Evolutionary conservation across 352 stramenopile genomes (phyloP), one percentile per base, ranked within the genome.

Genomic region (Pythium aristosporum): DNA sequence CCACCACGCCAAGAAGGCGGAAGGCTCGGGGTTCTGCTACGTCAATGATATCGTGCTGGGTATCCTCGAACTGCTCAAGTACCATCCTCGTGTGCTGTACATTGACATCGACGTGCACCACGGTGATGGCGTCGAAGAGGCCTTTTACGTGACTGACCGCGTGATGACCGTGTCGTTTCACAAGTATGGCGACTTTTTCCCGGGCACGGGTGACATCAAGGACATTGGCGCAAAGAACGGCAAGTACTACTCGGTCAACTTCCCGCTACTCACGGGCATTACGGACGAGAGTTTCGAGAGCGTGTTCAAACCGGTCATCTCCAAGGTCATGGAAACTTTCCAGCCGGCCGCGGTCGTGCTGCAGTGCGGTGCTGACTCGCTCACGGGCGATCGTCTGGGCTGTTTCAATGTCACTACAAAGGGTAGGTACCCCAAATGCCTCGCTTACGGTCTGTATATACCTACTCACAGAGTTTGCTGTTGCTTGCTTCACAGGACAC

Each of bases 41-140:
- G 94, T 99, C 44, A 99, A 99, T 74, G 98, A 99, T 76, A 99
- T 94, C 69, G 97, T 99, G 36, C 77, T 99, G 25, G 97, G 94
- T 28, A 99, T 99, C 75, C 71, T 99, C 39, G 97, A 99, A 72
- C 76, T 99, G 23, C 79, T 99, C 21, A 99, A 99, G 77, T 86
- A 79, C 23, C 95, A 99, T 73, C 82, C 97, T 63, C 89, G 98
- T 55, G 97, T 99, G 28, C 79, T 99, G 28, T 99, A 99, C 78
- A 99, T 99, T 63, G 98, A 99, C 75, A 99, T 99, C 84, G 98
- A 99, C 72, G 99, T 99, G 69, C 98, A 99, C 79, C 97, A 99
- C 76, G 97, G 96, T 30, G 97, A 99, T 69, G 97, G 97, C 39
- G 97, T 99, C 32, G 97, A 99, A 65, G 97, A 99, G 71, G 98